A percentile compares a stretch with the other conserved stretches of the same genome.
These are phyloP conservation scores for Aureobasidium pullulans DNA, from an alignment of 2,329 filamentous ascomycete species.

Conservation along the genomic window DNA sequence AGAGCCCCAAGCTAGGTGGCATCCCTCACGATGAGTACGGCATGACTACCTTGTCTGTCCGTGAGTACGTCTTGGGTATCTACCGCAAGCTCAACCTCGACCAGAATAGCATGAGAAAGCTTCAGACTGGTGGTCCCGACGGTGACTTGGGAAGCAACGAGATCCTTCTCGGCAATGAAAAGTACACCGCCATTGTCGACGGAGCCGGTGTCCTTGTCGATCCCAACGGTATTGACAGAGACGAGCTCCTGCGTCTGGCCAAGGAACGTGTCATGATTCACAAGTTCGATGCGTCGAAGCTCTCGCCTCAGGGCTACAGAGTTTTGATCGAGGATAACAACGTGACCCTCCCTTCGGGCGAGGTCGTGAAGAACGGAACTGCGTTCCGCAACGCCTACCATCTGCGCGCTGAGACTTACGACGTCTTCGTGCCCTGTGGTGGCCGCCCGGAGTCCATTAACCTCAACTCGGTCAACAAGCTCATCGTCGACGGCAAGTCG, in stretches of 20 bases:
- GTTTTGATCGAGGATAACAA: slow-evolving; percentile 88
- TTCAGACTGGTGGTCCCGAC: slow-evolving; percentile 96
- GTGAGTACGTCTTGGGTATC: slow-evolving; percentile 92
- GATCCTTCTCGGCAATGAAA: slow-evolving; percentile 91
- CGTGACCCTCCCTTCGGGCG: slow-evolving; percentile 77
- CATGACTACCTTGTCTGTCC: slow-evolving; percentile 95
- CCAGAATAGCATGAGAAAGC: slow-evolving; percentile 75
- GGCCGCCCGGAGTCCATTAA: slow-evolving; percentile 96
- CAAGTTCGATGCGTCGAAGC: slow-evolving; percentile 75
- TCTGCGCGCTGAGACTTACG: slow-evolving; percentile 64
- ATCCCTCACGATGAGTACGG: slow-evolving; percentile 95
- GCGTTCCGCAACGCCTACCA: slow-evolving; percentile 98
- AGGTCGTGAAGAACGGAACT: slow-evolving; percentile 83
- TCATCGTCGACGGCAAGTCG: slow-evolving; percentile 84
- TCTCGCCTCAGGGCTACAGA: slow-evolving; percentile 82
- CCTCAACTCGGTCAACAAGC: slow-evolving; percentile 73
- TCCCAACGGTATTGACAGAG: slow-evolving; percentile 76
- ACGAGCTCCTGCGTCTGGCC: slow-evolving; percentile 77
- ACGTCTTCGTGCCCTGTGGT: slow-evolving; percentile 91
- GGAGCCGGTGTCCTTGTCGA: slow-evolving; percentile 92
- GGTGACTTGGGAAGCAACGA: slow-evolving; percentile 97
- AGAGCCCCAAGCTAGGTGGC: slow-evolving; percentile 89
- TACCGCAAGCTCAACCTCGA: slow-evolving; percentile 94
- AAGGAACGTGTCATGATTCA: slow-evolving; percentile 83
- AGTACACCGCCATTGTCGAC: slow-evolving; percentile 92